phyloP scores from a whole-genome alignment of 2,329 filamentous ascomycete species.

The Orbilia quercus region DNA sequence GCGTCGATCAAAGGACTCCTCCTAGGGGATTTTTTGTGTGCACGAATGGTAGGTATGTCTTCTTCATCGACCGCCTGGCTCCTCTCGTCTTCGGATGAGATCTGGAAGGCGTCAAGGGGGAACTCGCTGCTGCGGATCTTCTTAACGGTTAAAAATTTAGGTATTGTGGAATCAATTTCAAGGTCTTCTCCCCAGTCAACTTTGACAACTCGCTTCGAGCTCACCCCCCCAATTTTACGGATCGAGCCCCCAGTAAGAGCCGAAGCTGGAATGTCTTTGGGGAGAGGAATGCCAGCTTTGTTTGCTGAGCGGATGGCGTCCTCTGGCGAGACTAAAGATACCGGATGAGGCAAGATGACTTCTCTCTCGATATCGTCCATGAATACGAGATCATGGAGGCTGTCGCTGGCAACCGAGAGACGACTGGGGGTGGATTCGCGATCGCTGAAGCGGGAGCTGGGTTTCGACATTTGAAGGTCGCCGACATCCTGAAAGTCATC shows the following conservation, averaged over 20 bases:
- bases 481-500: conserved; percentile 75
- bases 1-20: conserved; percentile 47
- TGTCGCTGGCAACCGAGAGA: conserved; percentile 68
- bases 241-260: conserved; percentile 93
- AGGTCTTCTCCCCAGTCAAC: conserved; percentile 86
- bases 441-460: conserved; percentile 67
- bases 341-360: conserved; percentile 74
- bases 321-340: conserved; percentile 68
- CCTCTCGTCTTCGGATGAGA: conserved; percentile 57
- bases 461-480: conserved; percentile 66
- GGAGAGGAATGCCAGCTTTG: conserved; percentile 89
- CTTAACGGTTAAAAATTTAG: conserved; percentile 69
- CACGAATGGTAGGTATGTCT: conserved; percentile 58
- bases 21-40: conserved; percentile 47
- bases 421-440: conserved; percentile 85
- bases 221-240: conserved; percentile 82
- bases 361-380: conserved; percentile 88
- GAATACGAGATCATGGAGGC: conserved; percentile 84
- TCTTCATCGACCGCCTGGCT: conserved; percentile 58
- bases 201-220: conserved; percentile 76
- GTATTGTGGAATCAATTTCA: conserved; percentile 57
- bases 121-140: conserved; percentile 57
- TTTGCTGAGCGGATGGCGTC: conserved; percentile 87
- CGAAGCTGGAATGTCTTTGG: conserved; percentile 84
- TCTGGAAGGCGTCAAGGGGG: conserved; percentile 53